Conservation (phyloP, 345 rosid species). For the Salix suchowensis region DNA sequence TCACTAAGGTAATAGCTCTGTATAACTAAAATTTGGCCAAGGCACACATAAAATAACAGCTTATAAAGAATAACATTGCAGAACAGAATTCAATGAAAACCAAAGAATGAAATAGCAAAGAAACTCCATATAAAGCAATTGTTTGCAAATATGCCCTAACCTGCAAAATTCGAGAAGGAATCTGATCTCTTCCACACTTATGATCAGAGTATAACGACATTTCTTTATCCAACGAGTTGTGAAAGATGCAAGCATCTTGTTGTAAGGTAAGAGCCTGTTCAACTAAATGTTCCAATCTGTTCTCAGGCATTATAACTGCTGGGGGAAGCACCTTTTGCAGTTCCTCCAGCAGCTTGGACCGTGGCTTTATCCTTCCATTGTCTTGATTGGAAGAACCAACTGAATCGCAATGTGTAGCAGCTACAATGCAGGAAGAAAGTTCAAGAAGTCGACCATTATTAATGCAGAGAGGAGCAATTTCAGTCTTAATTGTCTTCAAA, state of each 20-base stretch:
- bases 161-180: constrained; percentile 69
- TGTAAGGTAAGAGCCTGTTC: constrained; percentile 60
- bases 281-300: constrained; percentile 64
- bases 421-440: constrained; percentile 50
- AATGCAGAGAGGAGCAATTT: constrained; percentile 56
- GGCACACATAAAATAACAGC: not conserved
- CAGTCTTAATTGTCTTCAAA: constrained; percentile 50
- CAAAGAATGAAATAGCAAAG: not conserved
- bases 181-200: constrained; percentile 54
- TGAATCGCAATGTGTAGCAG: constrained; percentile 25
- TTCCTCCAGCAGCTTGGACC: constrained; percentile 49
- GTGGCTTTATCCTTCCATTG: constrained; percentile 30
- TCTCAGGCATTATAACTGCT: constrained; percentile 56
- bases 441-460: constrained; percentile 45
- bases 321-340: constrained; percentile 63
- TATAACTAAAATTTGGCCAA: not conserved
- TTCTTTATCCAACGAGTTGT: constrained; percentile 53
- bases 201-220: constrained; percentile 64
- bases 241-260: constrained; percentile 56
- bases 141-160: constrained; percentile 27
- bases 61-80: not conserved
- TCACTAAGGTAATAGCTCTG: not conserved
- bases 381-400: constrained; percentile 25
- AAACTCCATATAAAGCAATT: not conserved
- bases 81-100: not conserved